phyloP scores from a whole-genome alignment of 2,329 filamentous ascomycete species.

The Aspergillus sp. region DNA sequence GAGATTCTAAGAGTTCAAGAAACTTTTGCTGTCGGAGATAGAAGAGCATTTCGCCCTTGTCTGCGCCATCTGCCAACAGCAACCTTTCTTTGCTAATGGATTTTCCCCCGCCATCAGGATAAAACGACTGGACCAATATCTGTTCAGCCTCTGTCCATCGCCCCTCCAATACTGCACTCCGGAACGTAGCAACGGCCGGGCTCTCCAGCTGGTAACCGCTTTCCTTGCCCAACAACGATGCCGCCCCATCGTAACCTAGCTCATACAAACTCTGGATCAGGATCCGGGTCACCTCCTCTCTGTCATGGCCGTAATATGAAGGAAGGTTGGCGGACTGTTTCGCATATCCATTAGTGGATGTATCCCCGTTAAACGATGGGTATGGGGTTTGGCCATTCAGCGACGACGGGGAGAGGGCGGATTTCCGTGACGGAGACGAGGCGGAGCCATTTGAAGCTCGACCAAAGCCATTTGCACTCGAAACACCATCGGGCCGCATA shows the following conservation, averaged over 20 bases:
- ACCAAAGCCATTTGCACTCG: constrained; percentile 49
- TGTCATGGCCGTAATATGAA: constrained; percentile 73
- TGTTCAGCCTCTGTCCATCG: constrained; percentile 79
- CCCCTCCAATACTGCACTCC: constrained; percentile 69
- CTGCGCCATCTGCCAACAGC: constrained; percentile 64
- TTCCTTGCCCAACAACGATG: constrained; percentile 64
- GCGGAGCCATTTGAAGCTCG: constrained; percentile 51
- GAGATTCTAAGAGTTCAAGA: constrained; percentile 73
- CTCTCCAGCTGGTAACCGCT: constrained; percentile 86
- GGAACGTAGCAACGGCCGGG: constrained; percentile 75
- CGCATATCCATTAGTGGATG: constrained; percentile 32
- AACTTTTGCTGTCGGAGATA: constrained; percentile 90
- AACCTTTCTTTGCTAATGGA: constrained; percentile 47
- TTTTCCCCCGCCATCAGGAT: constrained; percentile 33
- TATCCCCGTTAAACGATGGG: constrained; percentile 28
- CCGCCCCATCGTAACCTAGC: constrained; percentile 74
- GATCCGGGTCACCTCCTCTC: constrained; percentile 87
- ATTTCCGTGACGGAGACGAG: constrained; percentile 38
- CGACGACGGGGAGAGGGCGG: constrained; percentile 36
- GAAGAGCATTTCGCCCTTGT: constrained; percentile 75
- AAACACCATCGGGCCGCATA: constrained; percentile 57
- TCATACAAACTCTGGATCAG: constrained; percentile 85
- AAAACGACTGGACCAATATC: constrained; percentile 54
- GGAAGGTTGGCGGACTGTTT: constrained; percentile 24
- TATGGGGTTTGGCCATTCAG: constrained; percentile 49